Conservation (phyloP, 1,284 basidiomycete species). For the Ganoderma lingzhi region DNA sequence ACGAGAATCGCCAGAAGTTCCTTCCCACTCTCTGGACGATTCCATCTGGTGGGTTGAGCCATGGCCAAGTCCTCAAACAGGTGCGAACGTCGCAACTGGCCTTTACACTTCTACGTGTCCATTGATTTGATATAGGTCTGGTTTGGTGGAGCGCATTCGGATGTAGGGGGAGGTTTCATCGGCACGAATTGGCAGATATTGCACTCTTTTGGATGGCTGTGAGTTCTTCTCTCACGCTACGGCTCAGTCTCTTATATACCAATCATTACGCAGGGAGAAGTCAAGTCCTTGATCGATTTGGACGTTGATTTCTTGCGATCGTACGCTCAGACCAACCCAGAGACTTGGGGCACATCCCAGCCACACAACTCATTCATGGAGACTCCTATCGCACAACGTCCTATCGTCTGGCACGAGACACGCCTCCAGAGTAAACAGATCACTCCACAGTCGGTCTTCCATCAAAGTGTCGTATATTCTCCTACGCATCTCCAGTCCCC, state of each 20-base stretch:
- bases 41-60: neutral
- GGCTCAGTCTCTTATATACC: neutral
- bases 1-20: neutral
- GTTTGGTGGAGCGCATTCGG: neutral
- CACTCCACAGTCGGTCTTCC: neutral
- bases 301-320: neutral
- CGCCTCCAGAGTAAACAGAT: neutral
- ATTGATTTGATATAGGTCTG: neutral
- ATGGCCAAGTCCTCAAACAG: neutral
- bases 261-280: neutral
- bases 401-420: neutral
- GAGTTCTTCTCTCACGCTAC: neutral
- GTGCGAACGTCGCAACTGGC: neutral
- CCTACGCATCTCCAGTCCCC: neutral
- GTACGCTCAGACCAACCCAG: neutral
- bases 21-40: neutral
- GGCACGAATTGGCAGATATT: neutral
- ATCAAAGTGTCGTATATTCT: neutral
- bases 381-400: no score
- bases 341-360: neutral
- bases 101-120: no score
- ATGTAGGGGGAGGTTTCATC: neutral
- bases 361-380: neutral
- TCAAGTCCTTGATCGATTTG: neutral
- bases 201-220: neutral